Evolutionary conservation across 192 early-diverging fungal genomes (phyloP), one percentile per base, ranked within the genome.

Genomic region (Globomyces pollinis-pini): DNA sequence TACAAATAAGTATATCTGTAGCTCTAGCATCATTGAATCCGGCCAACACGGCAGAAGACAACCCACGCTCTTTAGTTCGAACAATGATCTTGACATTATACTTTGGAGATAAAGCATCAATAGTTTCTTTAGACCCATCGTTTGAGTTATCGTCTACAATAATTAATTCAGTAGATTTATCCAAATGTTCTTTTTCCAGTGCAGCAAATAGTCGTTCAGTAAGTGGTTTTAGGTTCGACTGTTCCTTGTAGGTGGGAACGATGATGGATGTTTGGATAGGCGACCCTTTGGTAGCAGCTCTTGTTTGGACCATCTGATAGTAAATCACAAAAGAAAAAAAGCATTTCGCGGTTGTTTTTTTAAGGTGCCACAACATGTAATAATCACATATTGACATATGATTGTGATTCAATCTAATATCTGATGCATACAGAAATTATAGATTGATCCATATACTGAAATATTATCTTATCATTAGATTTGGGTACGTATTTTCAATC

Each of bases 191-290:
- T 6, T 24, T n/a, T 12, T 21, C 15, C 7, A 49, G 11, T 29
- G 45, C 5, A 12, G 9, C 7, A n/a, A 21, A 49, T 24, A 49
- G 7, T 49, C 45, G 5, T 29, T 49, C 45, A 24, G 21, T 24
- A 12, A 49, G 15, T 29, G 45, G 45, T 1, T 21, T 49, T n/a
- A 49, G 21, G 26, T 49, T 49, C 21, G 11, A 12, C 15, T 6
- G 11, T 49, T 49, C 45, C 45, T 49, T 49, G 45, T 49, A 49
- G 5, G 45, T 24, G 9, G 45, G 45, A 9, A 49, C 45, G 20
- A 49, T 24, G 21, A 49, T 49, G 6, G 35, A 9, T 6, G 35
- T 36, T n/a, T n/a, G n/a, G n/a, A n/a, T n/a, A n/a, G n/a, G n/a
- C n/a, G n/a, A n/a, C n/a, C n/a, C n/a, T n/a, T n/a, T n/a, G n/a